These are phyloP conservation scores for Suillus luteus DNA, from an alignment of 768 basidiomycete genomes.

Conservation along the genomic window DNA sequence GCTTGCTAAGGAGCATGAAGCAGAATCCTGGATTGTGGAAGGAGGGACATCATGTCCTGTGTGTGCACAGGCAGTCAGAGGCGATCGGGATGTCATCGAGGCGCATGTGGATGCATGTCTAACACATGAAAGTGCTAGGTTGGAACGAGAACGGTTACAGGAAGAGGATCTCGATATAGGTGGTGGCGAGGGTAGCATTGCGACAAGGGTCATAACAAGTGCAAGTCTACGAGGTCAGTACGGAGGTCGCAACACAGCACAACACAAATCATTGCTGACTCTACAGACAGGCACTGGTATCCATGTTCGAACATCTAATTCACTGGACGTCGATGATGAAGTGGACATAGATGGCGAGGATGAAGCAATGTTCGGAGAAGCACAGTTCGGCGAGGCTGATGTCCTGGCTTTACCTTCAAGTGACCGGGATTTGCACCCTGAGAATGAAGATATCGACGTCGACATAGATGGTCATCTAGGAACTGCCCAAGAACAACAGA, in stretches of 20 bases:
- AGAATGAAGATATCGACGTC: conserved; percentile 46
- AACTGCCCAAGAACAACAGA: conserved; percentile 31
- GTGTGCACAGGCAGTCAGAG: conserved; percentile 56
- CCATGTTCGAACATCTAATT: conserved; percentile 55
- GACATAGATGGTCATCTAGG: conserved; percentile 31
- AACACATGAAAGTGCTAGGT: conserved; percentile 50
- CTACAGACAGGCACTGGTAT: conserved; percentile 67
- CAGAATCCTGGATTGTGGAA: conserved; percentile 30
- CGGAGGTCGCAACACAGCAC: conserved; percentile 5
- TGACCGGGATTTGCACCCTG: conserved; percentile 30
- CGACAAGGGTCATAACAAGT: conserved; percentile 39
- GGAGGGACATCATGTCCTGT: conserved; percentile 67
- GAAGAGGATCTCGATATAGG: conserved; percentile 36
- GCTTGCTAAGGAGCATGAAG: conserved; percentile 63
- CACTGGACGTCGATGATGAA: conserved; percentile 74
- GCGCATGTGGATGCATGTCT: conserved; percentile 85
- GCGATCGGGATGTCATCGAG: conserved; percentile 72
- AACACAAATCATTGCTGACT: conserved; percentile 2
- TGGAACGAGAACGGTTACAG: conserved; percentile 35
- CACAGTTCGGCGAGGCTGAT: conserved; percentile 79
- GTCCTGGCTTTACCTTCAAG: conserved; percentile 43
- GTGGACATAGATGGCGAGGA: conserved; percentile 83
- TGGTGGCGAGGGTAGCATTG: conserved; percentile 48
- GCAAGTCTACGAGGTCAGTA: conserved; percentile 38
- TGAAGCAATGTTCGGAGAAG: conserved; percentile 60